Base-by-base conservation (phyloP, 805 yeast genomes). In the Saccharomyces mikatae region DNA sequence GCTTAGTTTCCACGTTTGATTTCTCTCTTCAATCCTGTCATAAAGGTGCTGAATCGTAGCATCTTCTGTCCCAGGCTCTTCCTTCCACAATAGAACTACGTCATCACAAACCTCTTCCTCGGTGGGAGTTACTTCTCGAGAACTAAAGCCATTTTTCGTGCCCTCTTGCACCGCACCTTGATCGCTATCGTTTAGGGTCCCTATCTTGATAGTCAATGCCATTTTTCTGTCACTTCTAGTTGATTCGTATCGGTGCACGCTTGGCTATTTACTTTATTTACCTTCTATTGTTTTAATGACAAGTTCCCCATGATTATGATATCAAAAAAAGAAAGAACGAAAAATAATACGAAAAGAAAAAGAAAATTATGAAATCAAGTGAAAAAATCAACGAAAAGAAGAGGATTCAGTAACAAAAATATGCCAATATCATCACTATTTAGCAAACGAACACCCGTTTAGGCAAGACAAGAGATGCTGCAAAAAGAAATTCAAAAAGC, bases 31-130 rank as follows among this genome's bases (percentile, higher is more conserved):
- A 47, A 88, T 72, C 11, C 76, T 60, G 0, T 72, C 74, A 54
- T 77, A 82, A 22, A 87, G 71, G 59, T 82, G 81, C 11, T 75
- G 73, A 9, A 78, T 69, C 1, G 86, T 84, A 22, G 83, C 64
- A 10, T 78, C 71, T 63, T 86, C 90, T 27, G 82, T 77, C 1
- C 76, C 69, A 1, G 88, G 83, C 60, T 86, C 89, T 52, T 76
- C 76, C 58, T 80, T 82, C 92, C 94, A 87, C 9, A 85, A 67
- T 5, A 74, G 71, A 46, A 84, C 77, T n/a, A 86, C 81, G 36
- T 77, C 79, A 52, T 80, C 82, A 31, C 83, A 80, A 10, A 84
- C 72, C 65, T 82, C 81, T 47, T 85, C 71, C 50, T 78, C 81
- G 52, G 77, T 78, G 3, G 89, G 89, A n/a, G 72, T 71, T 3